Base-by-base conservation (phyloP, 352 stramenopile species). In the Pythium coloratum region DNA sequence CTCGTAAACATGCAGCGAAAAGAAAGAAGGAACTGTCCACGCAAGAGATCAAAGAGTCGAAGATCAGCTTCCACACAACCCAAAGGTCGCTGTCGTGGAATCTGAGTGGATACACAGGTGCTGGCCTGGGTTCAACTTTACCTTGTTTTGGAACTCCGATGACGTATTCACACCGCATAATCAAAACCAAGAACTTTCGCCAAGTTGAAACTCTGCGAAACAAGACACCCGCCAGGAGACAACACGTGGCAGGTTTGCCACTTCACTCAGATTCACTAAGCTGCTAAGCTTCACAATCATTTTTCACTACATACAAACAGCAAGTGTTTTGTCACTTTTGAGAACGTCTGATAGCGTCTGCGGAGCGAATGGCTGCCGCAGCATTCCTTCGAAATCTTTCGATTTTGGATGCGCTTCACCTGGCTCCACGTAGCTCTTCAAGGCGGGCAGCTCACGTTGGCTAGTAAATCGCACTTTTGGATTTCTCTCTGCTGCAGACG, bases 331-430 rank as follows among this genome's bases (percentile, higher is more conserved):
- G 13, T n/a, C 32, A 33, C 51, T 36, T 56, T 55, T 44, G 24
- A 34, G 46, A 42, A 16, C 51, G 9, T 14, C 12, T 24, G 30
- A 3, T 12, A 56, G 44, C 3, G 34, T 50, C 64, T 70, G 64
- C 55, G 55, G 46, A 59, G 28, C 46, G 9, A 12, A 1, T 26
- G 2, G 18, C 10, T 40, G 42, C 24, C 16, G 47, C 6, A 33
- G 42, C 8, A 64, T 58, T 58, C 33, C 47, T 38, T n/a, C 13
- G 33, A 55, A 55, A 64, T 81, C 69, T 87, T 81, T 76, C 72
- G 66, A 81, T 84, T 81, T 83, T 81, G 63, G 62, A 68, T 55
- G 65, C 33, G 61, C 46, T 54, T 58, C 54, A 65, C 53, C n/a
- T 34, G 28, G 16, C 44, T 46, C 58, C 61, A 54, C 51, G 61